Evolutionary conservation across 768 basidiomycete genomes (phyloP).

Genomic region (Pisolithus marmoratus): DNA sequence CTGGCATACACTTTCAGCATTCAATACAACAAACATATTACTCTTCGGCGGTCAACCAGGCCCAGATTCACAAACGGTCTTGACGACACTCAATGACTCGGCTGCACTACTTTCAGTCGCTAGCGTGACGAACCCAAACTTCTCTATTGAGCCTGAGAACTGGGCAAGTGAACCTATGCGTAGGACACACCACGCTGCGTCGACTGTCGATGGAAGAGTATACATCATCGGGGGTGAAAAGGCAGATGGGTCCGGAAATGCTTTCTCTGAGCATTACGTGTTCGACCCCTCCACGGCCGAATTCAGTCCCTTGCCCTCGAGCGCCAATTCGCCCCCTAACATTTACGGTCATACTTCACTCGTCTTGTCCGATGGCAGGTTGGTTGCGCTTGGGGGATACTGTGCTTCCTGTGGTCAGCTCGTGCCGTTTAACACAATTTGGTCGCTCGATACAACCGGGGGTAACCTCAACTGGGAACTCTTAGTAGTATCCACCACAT

Average conservation of each 20-base stretch:
- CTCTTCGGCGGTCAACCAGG: constrained; percentile 76
- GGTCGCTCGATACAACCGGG: constrained; percentile 55
- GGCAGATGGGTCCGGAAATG: constrained; percentile 69
- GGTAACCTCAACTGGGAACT: constrained; percentile 45
- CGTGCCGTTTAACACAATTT: constrained; percentile 54
- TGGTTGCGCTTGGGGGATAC: constrained; percentile 76
- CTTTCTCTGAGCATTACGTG: constrained; percentile 58
- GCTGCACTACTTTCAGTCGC: constrained; percentile 48
- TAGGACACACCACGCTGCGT: constrained; percentile 70
- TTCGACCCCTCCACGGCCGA: constrained; percentile 46
- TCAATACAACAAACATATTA: constrained; percentile 47
- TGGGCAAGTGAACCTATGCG: constrained; percentile 69
- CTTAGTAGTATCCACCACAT: constrained; percentile 32
- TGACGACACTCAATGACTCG: constrained; percentile 56
- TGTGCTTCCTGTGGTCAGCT: constrained; percentile 41
- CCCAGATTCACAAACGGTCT: constrained; percentile 46
- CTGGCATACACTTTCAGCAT: constrained; percentile 76
- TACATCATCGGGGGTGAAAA: constrained; percentile 77
- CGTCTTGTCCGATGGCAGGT: constrained; percentile 59
- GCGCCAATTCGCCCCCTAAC: constrained; percentile 51
- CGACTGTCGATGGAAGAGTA: constrained; percentile 45
- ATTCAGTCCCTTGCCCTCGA: constrained; percentile 52
- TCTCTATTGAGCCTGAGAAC: constrained; percentile 39
- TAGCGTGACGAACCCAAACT: constrained; percentile 34
- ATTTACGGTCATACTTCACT: constrained; percentile 70